Base-by-base conservation (phyloP, 2,329 filamentous ascomycete species). In the Cordyceps cicadae region DNA sequence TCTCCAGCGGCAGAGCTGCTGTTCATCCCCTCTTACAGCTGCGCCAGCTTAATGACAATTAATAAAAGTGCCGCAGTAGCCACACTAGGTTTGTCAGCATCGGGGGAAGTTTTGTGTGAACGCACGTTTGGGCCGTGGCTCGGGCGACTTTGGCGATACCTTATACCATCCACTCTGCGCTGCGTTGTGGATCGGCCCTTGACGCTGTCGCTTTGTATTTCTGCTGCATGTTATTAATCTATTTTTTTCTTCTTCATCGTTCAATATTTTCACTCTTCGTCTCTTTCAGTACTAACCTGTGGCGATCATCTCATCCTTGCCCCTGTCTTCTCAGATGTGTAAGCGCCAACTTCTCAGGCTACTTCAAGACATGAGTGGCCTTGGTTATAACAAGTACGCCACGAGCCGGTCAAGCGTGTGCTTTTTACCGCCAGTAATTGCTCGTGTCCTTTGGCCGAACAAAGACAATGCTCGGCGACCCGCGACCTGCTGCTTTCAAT, bases 31-130 rank as follows among this genome's bases (percentile, higher is more conserved):
- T 37, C 12, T 37, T 11, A 37, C 34, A 37, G 34, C 34, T 37
- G 34, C 34, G 12, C 34, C 34, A 37, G 34, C 34, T 37, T 37
- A 37, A 37, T 37, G 34, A 37, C 34, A 50, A 50, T 54, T 43
- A 54, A 45, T 54, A 59, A 59, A 52, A 45, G 48, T 52, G 37
- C 48, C 48, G 29, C 56, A 52, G 34, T 34, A 21, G 37, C 56
- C 39, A 46, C 49, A 24, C 24, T 21, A 41, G 11, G 37, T 59
- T 59, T 59, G 56, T 59, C 56, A 59, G 56, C 55, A 58, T 24
- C 17, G 5, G 46, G 32, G 11, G 34, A 58, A 59, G 48, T 48
- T 46, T 29, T 7, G 17, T 15, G 21, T 45, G 52, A 52, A 48
- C 48, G 17, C 24, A 32, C 39, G 45, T 57, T 39, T 29, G 54